Conservation (phyloP, 768 basidiomycete species). For the Rhodosporidiobolus odoratus region DNA sequence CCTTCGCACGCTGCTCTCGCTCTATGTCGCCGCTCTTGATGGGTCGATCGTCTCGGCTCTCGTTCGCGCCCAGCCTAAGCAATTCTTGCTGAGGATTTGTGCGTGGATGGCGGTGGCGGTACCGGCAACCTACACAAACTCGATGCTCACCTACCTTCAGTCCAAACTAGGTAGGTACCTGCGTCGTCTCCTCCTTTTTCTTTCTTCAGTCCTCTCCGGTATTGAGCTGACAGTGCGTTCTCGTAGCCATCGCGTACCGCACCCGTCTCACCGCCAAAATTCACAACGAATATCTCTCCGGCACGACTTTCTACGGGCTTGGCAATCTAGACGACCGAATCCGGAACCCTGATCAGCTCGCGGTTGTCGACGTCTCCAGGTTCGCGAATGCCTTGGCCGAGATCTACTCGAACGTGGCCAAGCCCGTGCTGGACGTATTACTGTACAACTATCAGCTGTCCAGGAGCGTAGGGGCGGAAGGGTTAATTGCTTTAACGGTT, state of each 20-base stretch:
- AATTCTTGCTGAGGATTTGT: constrained; percentile 77
- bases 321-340: constrained; percentile 92
- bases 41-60: constrained; percentile 91
- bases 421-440: constrained; percentile 85
- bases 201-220: background rate
- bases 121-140: constrained; percentile 79
- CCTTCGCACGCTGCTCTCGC: constrained; percentile 79
- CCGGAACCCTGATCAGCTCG: constrained; percentile 96
- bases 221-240: background rate
- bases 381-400: constrained; percentile 86
- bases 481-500: constrained; percentile 59
- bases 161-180: constrained; percentile 74
- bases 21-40: constrained; percentile 90
- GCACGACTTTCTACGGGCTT: constrained; percentile 89
- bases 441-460: constrained; percentile 94
- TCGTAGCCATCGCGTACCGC: constrained; percentile 67
- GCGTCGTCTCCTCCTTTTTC: constrained; percentile 20
- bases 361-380: constrained; percentile 89
- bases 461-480: constrained; percentile 89
- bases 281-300: constrained; percentile 74
- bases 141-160: constrained; percentile 59
- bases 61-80: constrained; percentile 71
- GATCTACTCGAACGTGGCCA: constrained; percentile 85
- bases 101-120: constrained; percentile 81
- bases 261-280: constrained; percentile 79